Percentiles rank a stretch among this genome's conserved stretches.
Evolutionary conservation across 2,329 filamentous ascomycete species (phyloP).

Genomic region (Penicillium sp.): DNA sequence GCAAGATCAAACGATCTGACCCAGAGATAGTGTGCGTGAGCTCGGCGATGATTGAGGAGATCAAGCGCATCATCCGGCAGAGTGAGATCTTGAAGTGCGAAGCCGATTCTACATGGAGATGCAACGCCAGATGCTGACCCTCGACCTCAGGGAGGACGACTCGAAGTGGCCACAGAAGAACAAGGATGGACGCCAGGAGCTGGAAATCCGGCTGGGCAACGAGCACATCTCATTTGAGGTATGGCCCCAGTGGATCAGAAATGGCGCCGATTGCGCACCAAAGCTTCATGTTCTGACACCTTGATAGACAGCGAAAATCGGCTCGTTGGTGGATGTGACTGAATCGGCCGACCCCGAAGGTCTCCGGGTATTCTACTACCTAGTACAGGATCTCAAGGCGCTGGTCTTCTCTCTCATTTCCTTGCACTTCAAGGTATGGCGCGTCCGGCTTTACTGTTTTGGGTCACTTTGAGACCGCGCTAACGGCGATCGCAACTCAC

Average conservation of each 20-base stretch:
- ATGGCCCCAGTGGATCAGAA: conserved; percentile 12
- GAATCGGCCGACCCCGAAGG: conserved; percentile 96
- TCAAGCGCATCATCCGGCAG: conserved; percentile 94
- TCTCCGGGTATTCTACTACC: conserved; percentile 95
- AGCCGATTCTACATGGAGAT: neutral
- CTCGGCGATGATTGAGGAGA: conserved; percentile 84
- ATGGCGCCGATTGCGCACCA: neutral
- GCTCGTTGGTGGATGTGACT: conserved; percentile 92
- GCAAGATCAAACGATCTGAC: conserved; percentile 1
- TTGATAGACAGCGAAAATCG: conserved; percentile 89
- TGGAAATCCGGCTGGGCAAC: conserved; percentile 89
- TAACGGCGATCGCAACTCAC: conserved; percentile 3
- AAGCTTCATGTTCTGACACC: neutral
- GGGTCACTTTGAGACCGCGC: neutral
- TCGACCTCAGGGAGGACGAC: conserved; percentile 78
- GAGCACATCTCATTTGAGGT: conserved; percentile 99
- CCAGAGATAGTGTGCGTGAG: conserved; percentile 82
- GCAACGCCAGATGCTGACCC: conserved; percentile 26
- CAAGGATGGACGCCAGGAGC: conserved; percentile 94
- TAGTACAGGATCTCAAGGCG: conserved; percentile 95
- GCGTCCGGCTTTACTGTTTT: neutral
- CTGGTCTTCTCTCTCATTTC: conserved; percentile 95
- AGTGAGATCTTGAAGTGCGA: conserved; percentile 95
- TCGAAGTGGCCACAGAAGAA: conserved; percentile 99
- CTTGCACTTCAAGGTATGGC: conserved; percentile 84